A percentile compares a stretch with the other conserved stretches of the same genome.
Conservation (phyloP, 352 stramenopile genomes). For the Globisporangium uncinulatum region DNA sequence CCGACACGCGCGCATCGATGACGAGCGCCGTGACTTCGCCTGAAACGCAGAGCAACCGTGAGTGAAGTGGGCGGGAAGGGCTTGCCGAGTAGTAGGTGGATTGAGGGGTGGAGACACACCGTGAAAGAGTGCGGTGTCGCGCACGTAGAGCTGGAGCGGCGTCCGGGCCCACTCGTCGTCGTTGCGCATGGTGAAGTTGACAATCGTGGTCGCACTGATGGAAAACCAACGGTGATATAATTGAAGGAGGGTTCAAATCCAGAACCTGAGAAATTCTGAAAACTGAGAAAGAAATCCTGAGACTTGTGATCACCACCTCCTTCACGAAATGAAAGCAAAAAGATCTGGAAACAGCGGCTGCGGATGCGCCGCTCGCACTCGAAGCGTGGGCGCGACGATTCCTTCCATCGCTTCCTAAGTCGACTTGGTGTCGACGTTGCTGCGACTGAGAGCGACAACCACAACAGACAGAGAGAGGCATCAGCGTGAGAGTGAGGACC, state of each 20-base stretch:
- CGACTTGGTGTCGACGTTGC: not conserved
- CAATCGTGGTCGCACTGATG: too few species aligned
- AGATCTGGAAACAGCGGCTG: too few species aligned
- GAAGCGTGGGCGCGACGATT: too few species aligned
- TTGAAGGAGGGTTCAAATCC: too few species aligned
- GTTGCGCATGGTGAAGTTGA: too few species aligned
- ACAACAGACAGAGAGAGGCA: not conserved
- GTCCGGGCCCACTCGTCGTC: constrained; percentile 59
- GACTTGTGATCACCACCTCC: too few species aligned
- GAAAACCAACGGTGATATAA: too few species aligned
- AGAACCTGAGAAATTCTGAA: too few species aligned
- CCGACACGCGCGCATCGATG: constrained; percentile 24
- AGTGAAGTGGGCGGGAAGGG: not conserved
- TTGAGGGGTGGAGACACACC: constrained; percentile 17
- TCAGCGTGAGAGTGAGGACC: not conserved
- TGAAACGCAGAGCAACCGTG: constrained; percentile 5
- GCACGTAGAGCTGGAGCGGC: constrained; percentile 44
- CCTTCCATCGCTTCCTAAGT: not conserved
- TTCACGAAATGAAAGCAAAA: too few species aligned
- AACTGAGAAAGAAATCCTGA: too few species aligned
- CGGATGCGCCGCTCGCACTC: too few species aligned
- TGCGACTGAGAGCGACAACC: not conserved
- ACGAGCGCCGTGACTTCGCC: constrained; percentile 39
- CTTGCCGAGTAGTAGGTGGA: not conserved
- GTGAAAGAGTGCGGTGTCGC: constrained; percentile 54